A percentile compares a stretch with the other conserved stretches of the same genome.
Conservation (phyloP, 768 basidiomycete species). For the Fistulinella prunicolor region DNA sequence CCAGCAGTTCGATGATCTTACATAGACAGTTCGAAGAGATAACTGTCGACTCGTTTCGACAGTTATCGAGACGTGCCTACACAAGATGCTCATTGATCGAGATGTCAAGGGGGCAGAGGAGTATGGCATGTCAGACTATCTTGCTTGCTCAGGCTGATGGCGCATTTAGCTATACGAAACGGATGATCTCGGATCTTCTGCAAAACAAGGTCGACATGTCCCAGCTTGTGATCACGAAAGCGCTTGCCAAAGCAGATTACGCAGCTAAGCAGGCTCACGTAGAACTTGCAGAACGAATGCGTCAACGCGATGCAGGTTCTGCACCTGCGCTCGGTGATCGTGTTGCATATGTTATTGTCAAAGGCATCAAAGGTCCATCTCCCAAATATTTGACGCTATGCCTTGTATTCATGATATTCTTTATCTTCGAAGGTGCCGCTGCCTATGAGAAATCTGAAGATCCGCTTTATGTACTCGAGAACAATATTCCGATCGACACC, state of each 20-base stretch:
- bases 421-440: conserved; percentile 66
- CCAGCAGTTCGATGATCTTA: background rate
- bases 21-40: conserved; percentile 93
- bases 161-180: conserved; percentile 80
- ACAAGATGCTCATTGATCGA: conserved; percentile 95
- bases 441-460: conserved; percentile 99
- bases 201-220: conserved; percentile 99
- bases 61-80: conserved; percentile 95
- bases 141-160: conserved; percentile 15
- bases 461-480: conserved; percentile 94
- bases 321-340: conserved; percentile 98
- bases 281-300: conserved; percentile 94
- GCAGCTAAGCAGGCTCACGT: conserved; percentile 94
- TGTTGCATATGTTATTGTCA: conserved; percentile 98
- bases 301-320: conserved; percentile 93
- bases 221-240: conserved; percentile 98
- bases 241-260: conserved; percentile 90
- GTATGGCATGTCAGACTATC: conserved; percentile 42
- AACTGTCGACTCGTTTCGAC: conserved; percentile 98
- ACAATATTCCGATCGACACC: conserved; percentile 97
- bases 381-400: background rate
- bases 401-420: background rate
- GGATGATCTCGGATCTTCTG: conserved; percentile 86
- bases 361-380: conserved; percentile 82
- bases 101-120: conserved; percentile 93